Conservation (phyloP, 805 yeast genomes). For the Schwanniomyces vanrijiae region DNA sequence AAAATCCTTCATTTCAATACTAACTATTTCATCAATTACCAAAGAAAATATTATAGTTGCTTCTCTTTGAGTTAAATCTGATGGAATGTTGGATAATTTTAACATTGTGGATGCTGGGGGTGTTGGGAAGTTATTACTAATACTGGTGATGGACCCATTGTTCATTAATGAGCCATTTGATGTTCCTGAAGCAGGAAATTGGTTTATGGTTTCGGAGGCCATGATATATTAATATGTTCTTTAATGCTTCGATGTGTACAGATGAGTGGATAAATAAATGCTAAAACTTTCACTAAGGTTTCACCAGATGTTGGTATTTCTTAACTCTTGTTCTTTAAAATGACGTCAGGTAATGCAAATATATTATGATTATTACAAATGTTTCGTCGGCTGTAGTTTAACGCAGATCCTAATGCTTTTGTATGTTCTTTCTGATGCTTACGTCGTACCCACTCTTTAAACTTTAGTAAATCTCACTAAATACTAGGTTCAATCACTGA, state of each 20-base stretch:
- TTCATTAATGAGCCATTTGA: conserved; percentile 7
- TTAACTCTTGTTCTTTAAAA: not conserved
- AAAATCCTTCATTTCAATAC: conserved; percentile 45
- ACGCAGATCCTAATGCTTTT: not conserved
- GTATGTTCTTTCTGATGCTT: not conserved
- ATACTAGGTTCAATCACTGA: not conserved
- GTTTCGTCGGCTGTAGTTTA: not conserved
- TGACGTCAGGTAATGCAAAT: not conserved
- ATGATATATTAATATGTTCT: not conserved
- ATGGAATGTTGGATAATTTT: conserved; percentile 55
- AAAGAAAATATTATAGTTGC: conserved; percentile 66
- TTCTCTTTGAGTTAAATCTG: conserved; percentile 65
- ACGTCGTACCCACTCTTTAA: not conserved
- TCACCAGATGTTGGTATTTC: not conserved
- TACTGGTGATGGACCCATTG: conserved; percentile 1
- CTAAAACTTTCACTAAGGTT: conserved; percentile 1
- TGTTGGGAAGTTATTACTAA: conserved; percentile 5
- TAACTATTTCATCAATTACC: conserved; percentile 58
- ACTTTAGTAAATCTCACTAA: not conserved
- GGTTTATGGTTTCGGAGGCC: conserved; percentile 3
- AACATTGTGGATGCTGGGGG: conserved; percentile 13
- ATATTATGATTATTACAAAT: not conserved
- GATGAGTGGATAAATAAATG: conserved; percentile 1
- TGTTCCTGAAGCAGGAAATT: conserved; percentile 5
- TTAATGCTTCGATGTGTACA: conserved; percentile 1